Conservation (phyloP, 2,329 filamentous ascomycete species). For the Cladosporium sp. region DNA sequence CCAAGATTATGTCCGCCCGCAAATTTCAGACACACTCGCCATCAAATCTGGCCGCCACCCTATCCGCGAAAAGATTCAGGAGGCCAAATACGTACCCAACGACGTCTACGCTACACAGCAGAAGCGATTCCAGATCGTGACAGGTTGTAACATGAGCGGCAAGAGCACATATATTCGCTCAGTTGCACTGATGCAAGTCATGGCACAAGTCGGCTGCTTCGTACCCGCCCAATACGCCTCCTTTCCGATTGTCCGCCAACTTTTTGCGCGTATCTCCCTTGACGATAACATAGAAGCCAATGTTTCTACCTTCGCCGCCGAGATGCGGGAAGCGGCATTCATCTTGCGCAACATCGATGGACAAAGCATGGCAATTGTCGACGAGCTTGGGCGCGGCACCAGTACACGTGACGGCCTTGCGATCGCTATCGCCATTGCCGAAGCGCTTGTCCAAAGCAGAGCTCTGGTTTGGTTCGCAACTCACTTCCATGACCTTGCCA, state of each 20-base stretch:
- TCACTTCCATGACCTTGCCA: conserved; percentile 79
- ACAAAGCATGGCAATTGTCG: conserved; percentile 64
- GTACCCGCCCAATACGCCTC: conserved; percentile 81
- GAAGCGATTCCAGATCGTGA: conserved; percentile 85
- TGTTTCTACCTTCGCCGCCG: conserved; percentile 84
- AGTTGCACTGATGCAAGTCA: conserved; percentile 77
- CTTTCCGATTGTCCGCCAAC: conserved; percentile 71
- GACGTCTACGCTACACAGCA: conserved; percentile 81
- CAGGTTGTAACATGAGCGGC: conserved; percentile 96
- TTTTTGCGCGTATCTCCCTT: conserved; percentile 83
- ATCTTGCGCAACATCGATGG: conserved; percentile 78
- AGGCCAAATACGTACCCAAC: conserved; percentile 72
- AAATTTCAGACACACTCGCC: conserved; percentile 60
- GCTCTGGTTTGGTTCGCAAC: conserved; percentile 89
- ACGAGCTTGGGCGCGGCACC: conserved; percentile 88
- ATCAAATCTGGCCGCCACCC: conserved; percentile 74
- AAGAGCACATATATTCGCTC: conserved; percentile 94
- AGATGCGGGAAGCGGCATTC: conserved; percentile 95
- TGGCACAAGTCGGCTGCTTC: conserved; percentile 91
- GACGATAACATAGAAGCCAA: conserved; percentile 88
- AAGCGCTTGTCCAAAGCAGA: conserved; percentile 72
- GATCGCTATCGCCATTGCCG: conserved; percentile 84
- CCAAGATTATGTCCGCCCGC: conserved; percentile 62
- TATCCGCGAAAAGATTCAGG: conserved; percentile 68
- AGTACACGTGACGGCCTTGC: conserved; percentile 82